Evolutionary conservation across 768 basidiomycete genomes (phyloP).

Genomic region (Macrolepiota fuliginosa): DNA sequence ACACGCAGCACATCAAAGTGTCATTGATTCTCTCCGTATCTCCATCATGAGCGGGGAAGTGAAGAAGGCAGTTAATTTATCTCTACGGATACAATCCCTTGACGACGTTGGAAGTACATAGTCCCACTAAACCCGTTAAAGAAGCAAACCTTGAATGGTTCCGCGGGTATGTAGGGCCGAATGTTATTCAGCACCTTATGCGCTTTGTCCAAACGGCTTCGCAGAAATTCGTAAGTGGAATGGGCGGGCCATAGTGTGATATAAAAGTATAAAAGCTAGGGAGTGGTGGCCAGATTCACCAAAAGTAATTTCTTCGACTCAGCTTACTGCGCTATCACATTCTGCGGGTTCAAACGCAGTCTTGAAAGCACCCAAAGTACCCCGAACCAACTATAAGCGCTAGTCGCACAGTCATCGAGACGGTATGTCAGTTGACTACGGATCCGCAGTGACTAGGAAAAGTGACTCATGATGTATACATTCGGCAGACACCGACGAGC

Average conservation of each 20-base stretch:
- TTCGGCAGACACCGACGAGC: background rate
- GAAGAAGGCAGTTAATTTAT: background rate
- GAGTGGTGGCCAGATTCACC: background rate
- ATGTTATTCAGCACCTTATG: too few species aligned
- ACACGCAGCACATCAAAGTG: background rate
- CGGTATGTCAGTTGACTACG: slow-evolving; percentile 1
- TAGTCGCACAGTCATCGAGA: background rate
- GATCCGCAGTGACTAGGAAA: slow-evolving; percentile 11
- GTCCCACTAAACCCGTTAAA: background rate
- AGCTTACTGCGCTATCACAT: background rate
- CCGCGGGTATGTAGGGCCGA: too few species aligned
- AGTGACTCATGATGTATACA: slow-evolving; percentile 1
- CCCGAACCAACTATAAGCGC: too few species aligned
- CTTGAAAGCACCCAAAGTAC: too few species aligned
- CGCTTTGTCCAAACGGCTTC: too few species aligned
- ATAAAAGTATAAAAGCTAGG: background rate
- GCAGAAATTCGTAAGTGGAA: too few species aligned
- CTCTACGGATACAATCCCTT: background rate
- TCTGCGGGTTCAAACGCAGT: background rate
- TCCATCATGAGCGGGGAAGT: background rate
- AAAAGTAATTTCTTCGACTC: background rate
- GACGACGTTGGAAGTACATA: background rate
- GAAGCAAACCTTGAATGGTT: background rate
- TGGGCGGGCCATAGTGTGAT: too few species aligned
- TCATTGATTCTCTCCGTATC: background rate